Base-by-base conservation (phyloP, 768 basidiomycete genomes). In the Boletus sp. region DNA sequence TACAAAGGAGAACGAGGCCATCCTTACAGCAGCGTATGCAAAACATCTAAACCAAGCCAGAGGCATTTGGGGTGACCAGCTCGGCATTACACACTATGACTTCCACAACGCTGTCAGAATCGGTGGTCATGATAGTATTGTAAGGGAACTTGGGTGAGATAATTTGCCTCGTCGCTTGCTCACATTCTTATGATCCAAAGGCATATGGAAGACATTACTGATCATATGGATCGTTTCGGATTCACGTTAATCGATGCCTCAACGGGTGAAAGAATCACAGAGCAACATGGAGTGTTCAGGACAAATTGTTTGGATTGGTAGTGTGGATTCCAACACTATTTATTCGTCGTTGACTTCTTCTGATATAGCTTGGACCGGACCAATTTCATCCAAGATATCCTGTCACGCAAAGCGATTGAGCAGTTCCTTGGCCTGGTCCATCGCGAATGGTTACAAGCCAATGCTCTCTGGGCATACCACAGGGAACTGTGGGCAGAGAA, bases 401-500 rank as follows among this genome's bases (percentile, higher is more conserved):
- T 98, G 44, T 96, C 95, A 4, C 83, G 89, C 12, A 82, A 81
- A 41, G 84, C 87, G 0, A 77, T 98, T 15, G 89, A 94, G 65
- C 83, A 90, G 59, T 98, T 92, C 67, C 82, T 98, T 36, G 70
- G 79, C 41, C 86, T 93, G 39, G 84, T 90, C 49, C 86, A 86
- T 40, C 83, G 86, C 2, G 88, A 89, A 67, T 94, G 91, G 89
- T 66, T 84, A 30, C 79, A 82, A 51, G 84, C 84, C 10, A 78
- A 76, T 55, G 73, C 81, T 8, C 76, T 98, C 10, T 98, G 94
- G 92, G 78, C 83, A 0, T 78, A 90, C 46, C 96, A 98, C 72
- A 85, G 95, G 20, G 91, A 95, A 68, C 76, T 98, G 5, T 99
- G 95, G 95, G 97, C 97, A 1, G 96, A 95, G 76, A 96, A 94